Percentiles rank a stretch among this genome's conserved stretches.
Evolutionary conservation across 495 filamentous ascomycete genomes (phyloP).

Genomic region (Penicillium alfredii): DNA sequence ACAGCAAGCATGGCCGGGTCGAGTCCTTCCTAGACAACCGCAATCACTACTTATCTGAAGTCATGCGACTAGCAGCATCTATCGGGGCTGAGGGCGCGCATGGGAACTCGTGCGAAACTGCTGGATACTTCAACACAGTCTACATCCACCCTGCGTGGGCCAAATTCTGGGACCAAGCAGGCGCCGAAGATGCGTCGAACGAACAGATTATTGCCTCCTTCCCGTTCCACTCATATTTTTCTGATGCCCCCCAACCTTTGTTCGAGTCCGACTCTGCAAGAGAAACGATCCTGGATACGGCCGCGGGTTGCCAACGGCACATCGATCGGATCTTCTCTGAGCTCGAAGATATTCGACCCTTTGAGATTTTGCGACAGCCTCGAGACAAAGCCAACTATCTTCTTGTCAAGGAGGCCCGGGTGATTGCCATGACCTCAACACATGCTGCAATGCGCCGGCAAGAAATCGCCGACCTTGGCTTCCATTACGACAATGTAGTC

Average conservation of each 20-base stretch:
- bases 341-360: slow-evolving; percentile 87
- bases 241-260: slow-evolving; percentile 78
- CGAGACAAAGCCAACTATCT: slow-evolving; percentile 94
- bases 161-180: slow-evolving; percentile 64
- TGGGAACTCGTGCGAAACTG: slow-evolving; percentile 92
- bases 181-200: slow-evolving; percentile 44
- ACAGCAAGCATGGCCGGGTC: slow-evolving; percentile 91
- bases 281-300: slow-evolving; percentile 69
- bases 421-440: slow-evolving; percentile 97
- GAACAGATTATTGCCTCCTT: slow-evolving; percentile 68
- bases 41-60: slow-evolving; percentile 69
- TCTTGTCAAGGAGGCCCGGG: slow-evolving; percentile 86
- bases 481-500: slow-evolving; percentile 95
- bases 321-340: slow-evolving; percentile 89
- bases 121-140: slow-evolving; percentile 90
- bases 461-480: slow-evolving; percentile 86
- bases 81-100: slow-evolving; percentile 86
- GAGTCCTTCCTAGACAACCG: slow-evolving; percentile 94
- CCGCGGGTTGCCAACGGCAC: slow-evolving; percentile 82
- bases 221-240: slow-evolving; percentile 86
- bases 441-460: slow-evolving; percentile 96
- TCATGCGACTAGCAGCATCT: slow-evolving; percentile 75
- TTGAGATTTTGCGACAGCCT: slow-evolving; percentile 83
- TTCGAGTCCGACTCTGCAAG: slow-evolving; percentile 59
- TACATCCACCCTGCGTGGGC: slow-evolving; percentile 86